These are phyloP conservation scores for Alternaria ventricosa DNA, from an alignment of 2,329 filamentous ascomycete genomes.

Conservation along the genomic window DNA sequence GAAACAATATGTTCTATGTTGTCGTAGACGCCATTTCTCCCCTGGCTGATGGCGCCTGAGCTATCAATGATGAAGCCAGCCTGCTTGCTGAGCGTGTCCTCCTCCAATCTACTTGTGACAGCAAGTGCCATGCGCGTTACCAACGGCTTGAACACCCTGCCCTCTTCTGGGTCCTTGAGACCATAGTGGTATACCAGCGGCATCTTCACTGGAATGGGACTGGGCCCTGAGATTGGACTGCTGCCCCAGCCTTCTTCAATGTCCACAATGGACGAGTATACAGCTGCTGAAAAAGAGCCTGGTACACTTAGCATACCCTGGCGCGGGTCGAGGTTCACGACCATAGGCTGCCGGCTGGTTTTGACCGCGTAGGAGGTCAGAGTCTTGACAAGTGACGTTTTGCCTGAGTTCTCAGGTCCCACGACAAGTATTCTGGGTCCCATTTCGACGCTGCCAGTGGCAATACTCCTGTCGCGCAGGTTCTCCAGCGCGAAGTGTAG, in stretches of 20 bases:
- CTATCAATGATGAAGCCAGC: slow-evolving; percentile 88
- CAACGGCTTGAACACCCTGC: slow-evolving; percentile 73
- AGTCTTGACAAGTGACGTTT: slow-evolving; percentile 80
- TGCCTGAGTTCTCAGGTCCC: slow-evolving; percentile 79
- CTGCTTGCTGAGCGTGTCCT: slow-evolving; percentile 73
- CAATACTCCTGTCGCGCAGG: slow-evolving; percentile 67
- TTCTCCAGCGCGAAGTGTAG: slow-evolving; percentile 85
- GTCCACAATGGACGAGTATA: slow-evolving; percentile 86
- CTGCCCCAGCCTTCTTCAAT: slow-evolving; percentile 88
- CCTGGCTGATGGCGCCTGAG: slow-evolving; percentile 71
- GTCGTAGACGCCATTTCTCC: slow-evolving; percentile 71
- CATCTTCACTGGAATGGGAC: slow-evolving; percentile 85
- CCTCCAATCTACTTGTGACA: slow-evolving; percentile 76
- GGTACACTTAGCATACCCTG: slow-evolving; percentile 67
- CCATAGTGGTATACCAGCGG: slow-evolving; percentile 92
- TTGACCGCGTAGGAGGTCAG: slow-evolving; percentile 81
- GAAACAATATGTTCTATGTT: slow-evolving; percentile 80
- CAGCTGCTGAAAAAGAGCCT: slow-evolving; percentile 83
- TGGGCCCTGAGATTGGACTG: slow-evolving; percentile 89
- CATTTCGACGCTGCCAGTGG: slow-evolving; percentile 45
- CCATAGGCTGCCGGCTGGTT: slow-evolving; percentile 74
- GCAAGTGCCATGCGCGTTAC: slow-evolving; percentile 79
- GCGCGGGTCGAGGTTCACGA: slow-evolving; percentile 83
- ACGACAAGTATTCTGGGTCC: slow-evolving; percentile 86
- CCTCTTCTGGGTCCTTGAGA: slow-evolving; percentile 72